Conservation (phyloP, 805 yeast species). For the Suhomyces prunicola region DNA sequence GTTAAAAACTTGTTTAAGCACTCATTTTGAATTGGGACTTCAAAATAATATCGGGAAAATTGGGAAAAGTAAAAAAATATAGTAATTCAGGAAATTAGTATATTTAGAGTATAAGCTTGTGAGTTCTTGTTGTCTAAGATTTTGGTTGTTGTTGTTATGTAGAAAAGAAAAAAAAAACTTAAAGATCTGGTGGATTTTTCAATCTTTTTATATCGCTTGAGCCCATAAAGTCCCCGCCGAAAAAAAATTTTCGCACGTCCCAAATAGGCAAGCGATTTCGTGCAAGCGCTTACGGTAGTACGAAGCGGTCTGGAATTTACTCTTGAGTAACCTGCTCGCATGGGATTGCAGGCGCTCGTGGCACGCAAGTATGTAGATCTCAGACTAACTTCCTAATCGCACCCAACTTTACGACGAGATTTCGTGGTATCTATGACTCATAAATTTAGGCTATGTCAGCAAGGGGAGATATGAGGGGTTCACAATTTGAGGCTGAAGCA, state of each 20-base stretch:
- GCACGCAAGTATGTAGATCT: not conserved
- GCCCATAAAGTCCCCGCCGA: constrained; percentile 1
- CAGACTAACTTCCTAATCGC: constrained; percentile 4
- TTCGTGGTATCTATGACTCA: constrained; percentile 1
- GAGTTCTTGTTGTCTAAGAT: not conserved
- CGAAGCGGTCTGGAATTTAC: constrained; percentile 2
- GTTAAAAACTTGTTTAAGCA: constrained; percentile 30
- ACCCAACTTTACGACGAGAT: not conserved
- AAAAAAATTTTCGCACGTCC: constrained; percentile 5
- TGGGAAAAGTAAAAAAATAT: not conserved
- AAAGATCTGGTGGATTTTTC: constrained; percentile 1
- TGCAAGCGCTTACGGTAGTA: not conserved
- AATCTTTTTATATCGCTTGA: constrained; percentile 8
- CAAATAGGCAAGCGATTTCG: not conserved
- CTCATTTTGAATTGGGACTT: constrained; percentile 25
- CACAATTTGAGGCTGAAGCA: not conserved
- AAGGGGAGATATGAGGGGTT: not conserved
- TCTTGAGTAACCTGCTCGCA: not conserved
- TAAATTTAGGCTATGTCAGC: not conserved
- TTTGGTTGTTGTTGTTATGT: constrained; percentile 8
- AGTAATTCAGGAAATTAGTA: not conserved
- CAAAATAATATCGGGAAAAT: constrained; percentile 4
- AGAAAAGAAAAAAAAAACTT: constrained; percentile 3
- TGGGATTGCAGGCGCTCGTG: not conserved
- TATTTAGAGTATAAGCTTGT: not conserved